A percentile compares a stretch with the other conserved stretches of the same genome.
These are phyloP conservation scores for Rhodotorula sphaerocarpa DNA, from an alignment of 768 basidiomycete genomes.

Conservation along the genomic window DNA sequence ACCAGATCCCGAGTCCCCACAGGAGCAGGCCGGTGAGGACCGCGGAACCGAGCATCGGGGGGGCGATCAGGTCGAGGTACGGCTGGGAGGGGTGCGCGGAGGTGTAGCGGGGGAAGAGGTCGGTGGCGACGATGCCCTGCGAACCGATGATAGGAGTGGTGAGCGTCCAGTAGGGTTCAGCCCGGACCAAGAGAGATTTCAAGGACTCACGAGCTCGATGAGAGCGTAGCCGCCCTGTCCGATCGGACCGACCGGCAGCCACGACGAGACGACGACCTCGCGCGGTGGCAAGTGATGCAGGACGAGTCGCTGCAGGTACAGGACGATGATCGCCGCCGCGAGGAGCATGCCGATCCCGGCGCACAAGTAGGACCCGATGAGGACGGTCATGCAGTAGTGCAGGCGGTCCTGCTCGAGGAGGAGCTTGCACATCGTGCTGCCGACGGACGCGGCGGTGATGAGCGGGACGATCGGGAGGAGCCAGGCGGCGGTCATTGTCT, in stretches of 20 bases:
- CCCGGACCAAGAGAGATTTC: not conserved
- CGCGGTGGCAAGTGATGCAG: conserved; percentile 36
- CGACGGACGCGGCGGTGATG: conserved; percentile 35
- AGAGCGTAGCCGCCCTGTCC: conserved; percentile 36
- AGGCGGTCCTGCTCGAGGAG: conserved; percentile 15
- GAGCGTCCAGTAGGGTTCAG: not conserved
- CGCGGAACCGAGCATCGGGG: conserved; percentile 29
- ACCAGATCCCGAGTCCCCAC: conserved; percentile 39
- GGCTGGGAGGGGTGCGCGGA: not conserved
- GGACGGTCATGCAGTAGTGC: conserved; percentile 31
- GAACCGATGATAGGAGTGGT: conserved; percentile 1
- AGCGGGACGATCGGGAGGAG: conserved; percentile 39
- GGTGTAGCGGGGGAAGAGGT: conserved; percentile 32
- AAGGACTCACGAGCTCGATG: conserved; percentile 25
- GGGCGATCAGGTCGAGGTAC: conserved; percentile 10
- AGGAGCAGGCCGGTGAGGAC: conserved; percentile 32
- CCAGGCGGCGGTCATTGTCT: conserved; percentile 39
- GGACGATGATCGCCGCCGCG: conserved; percentile 32
- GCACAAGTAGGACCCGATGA: conserved; percentile 36
- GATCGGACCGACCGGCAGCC: conserved; percentile 37
- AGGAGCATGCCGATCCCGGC: conserved; percentile 33
- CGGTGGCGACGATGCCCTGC: conserved; percentile 29
- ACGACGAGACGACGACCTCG: conserved; percentile 36
- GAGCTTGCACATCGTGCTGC: conserved; percentile 32
- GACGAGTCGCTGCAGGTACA: conserved; percentile 37